phyloP scores from a whole-genome alignment of 2,329 filamentous ascomycete genomes.

The Sporothrix brasiliensis region DNA sequence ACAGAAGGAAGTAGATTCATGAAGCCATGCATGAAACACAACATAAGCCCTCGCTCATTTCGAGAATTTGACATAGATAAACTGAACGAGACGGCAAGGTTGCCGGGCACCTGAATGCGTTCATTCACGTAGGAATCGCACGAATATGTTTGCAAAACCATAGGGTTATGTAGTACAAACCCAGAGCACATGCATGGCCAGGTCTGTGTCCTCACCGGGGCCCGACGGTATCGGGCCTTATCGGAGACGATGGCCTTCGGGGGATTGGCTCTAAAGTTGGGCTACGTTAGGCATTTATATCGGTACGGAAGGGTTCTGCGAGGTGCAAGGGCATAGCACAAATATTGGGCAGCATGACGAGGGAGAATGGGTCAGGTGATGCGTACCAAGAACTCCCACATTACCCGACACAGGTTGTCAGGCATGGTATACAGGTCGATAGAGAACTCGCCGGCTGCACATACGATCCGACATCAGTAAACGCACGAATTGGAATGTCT shows the following conservation, averaged over 20 bases:
- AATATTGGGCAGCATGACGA: neutral
- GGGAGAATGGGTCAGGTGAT: neutral
- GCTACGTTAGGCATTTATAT: neutral
- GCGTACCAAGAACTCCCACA: constrained; percentile 81
- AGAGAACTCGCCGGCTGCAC: constrained; percentile 86
- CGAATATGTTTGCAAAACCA: neutral
- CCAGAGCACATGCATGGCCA: neutral
- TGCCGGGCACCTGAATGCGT: neutral
- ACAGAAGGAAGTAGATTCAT: neutral
- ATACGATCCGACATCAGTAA: constrained; percentile 37
- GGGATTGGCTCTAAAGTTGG: constrained; percentile 11
- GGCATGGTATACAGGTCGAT: constrained; percentile 98
- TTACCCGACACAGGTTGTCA: constrained; percentile 83
- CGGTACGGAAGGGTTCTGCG: neutral
- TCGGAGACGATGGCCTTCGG: constrained; percentile 32
- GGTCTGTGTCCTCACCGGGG: neutral
- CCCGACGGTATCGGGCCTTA: neutral
- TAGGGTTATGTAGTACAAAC: neutral
- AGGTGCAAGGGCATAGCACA: neutral
- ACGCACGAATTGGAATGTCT: constrained; percentile 33
- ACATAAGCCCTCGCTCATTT: neutral
- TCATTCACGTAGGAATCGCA: neutral
- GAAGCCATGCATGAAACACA: neutral
- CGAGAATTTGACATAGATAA: neutral
- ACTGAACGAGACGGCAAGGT: neutral